Percentiles rank a stretch among this genome's conserved stretches.
Conservation (phyloP, 345 rosid species). For the Salix koriyanagi region DNA sequence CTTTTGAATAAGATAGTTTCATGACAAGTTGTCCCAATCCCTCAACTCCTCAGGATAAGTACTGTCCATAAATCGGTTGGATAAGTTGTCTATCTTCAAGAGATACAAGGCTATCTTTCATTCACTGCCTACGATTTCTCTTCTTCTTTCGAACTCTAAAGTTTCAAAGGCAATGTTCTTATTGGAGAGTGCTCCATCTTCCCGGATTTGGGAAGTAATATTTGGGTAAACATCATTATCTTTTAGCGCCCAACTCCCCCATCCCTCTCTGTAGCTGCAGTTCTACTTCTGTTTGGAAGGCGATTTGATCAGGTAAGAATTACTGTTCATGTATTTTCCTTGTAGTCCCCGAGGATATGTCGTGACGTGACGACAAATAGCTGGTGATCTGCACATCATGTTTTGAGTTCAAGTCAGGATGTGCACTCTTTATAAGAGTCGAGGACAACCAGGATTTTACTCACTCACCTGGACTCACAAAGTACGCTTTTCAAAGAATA, state of each 20-base stretch:
- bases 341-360: too few species aligned
- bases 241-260: too few species aligned
- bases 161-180: background rate
- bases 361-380: too few species aligned
- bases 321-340: background rate
- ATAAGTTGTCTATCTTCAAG: background rate
- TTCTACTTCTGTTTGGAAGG: background rate
- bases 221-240: too few species aligned
- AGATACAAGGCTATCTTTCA: background rate
- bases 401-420: too few species aligned
- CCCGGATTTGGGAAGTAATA: background rate
- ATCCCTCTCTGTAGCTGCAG: too few species aligned
- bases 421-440: too few species aligned
- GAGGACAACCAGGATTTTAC: fast-evolving
- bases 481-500: fast-evolving
- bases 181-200: background rate
- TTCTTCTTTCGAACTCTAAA: background rate
- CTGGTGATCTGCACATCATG: too few species aligned
- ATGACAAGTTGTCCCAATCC: background rate
- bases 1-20: too few species aligned
- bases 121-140: background rate
- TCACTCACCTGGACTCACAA: fast-evolving
- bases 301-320: background rate
- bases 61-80: background rate
- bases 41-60: background rate